Evolutionary conservation across 495 filamentous ascomycete species (phyloP).

Genomic region (Stereocaulon alpinum): DNA sequence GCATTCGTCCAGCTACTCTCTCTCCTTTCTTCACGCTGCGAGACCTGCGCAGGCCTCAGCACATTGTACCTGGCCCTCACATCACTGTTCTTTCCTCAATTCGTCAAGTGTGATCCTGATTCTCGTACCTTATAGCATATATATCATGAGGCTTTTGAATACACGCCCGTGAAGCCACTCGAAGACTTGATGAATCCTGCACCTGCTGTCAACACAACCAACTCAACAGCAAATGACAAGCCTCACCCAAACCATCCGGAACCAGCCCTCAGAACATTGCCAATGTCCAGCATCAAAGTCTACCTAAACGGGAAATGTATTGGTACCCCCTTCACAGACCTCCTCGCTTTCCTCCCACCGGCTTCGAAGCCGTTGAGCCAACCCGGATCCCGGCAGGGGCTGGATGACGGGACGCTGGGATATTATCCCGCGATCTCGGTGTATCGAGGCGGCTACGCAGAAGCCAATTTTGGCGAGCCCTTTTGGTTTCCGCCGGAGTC

Average conservation of each 20-base stretch:
- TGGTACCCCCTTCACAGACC: slow-evolving; percentile 78
- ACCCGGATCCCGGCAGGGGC: slow-evolving; percentile 63
- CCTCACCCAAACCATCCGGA: slow-evolving; percentile 64
- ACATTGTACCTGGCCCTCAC: neutral
- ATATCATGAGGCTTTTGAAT: slow-evolving; percentile 39
- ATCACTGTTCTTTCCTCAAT: neutral
- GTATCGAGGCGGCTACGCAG: slow-evolving; percentile 80
- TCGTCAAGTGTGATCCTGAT: neutral
- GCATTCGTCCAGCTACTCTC: too few species aligned
- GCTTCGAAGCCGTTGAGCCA: slow-evolving; percentile 64
- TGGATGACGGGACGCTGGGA: slow-evolving; percentile 88
- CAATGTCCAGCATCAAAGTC: slow-evolving; percentile 72
- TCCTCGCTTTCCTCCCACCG: slow-evolving; percentile 86
- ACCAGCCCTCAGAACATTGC: slow-evolving; percentile 68
- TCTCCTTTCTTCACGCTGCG: slow-evolving; percentile 41
- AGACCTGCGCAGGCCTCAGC: neutral
- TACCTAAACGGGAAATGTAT: slow-evolving; percentile 85
- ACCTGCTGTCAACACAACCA: slow-evolving; percentile 30
- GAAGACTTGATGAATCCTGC: slow-evolving; percentile 75
- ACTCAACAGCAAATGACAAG: slow-evolving; percentile 30
- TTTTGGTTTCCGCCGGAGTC: slow-evolving; percentile 74
- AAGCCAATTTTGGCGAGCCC: slow-evolving; percentile 80
- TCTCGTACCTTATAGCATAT: neutral
- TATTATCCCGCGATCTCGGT: slow-evolving; percentile 93
- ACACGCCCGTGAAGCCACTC: slow-evolving; percentile 76